Base-by-base conservation (phyloP, 129 eudicot species). In the Chrysanthemum seticuspe region DNA sequence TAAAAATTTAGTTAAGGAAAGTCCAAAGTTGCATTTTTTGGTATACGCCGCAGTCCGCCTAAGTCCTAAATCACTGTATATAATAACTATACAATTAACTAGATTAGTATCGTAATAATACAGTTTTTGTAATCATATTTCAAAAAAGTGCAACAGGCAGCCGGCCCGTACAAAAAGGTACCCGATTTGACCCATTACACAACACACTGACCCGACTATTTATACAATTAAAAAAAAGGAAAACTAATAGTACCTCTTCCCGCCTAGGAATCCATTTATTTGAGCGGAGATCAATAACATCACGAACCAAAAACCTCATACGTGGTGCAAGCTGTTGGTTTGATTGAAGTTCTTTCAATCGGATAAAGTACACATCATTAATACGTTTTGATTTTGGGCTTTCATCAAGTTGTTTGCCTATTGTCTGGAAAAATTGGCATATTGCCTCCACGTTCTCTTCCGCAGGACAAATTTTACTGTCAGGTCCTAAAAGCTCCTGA, bases 361-460 rank as follows among this genome's bases (percentile, higher is more conserved):
- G 74, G 47, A 6, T 29, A 75, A 91, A 88, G 78, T 91, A 91
- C 65, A 53, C 12, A 76, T 91, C 96, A 62, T 91, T 86, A 14
- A 88, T 84, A 12, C 83, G 88, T 60, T 81, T 75, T 4, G 97
- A 91, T 54, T 81, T 86, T 67, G 76, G 97, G 78, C 72, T 81
- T 79, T 91, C 88, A 19, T 86, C 96, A 52, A 88, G 90, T 79
- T 88, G 90, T 72, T 91, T 91, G 19, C 97, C 96, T 21, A 88
- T 88, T 25, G 96, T 91, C 65, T 68, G 80, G 73, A 91, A 91
- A 68, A 88, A 91, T 5, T 86, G 96, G 69, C 96, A 88, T 60
- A 91, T 86, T 14, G 97, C 96, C 83, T 91, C 97, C 34, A 88
- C 97, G 64, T 88, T 91, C 59, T 91, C 97, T 65, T 91, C 97